A percentile compares a stretch with the other conserved stretches of the same genome.
Conservation (phyloP, 371 early-diverging fungal genomes). For the Mucor indicus region DNA sequence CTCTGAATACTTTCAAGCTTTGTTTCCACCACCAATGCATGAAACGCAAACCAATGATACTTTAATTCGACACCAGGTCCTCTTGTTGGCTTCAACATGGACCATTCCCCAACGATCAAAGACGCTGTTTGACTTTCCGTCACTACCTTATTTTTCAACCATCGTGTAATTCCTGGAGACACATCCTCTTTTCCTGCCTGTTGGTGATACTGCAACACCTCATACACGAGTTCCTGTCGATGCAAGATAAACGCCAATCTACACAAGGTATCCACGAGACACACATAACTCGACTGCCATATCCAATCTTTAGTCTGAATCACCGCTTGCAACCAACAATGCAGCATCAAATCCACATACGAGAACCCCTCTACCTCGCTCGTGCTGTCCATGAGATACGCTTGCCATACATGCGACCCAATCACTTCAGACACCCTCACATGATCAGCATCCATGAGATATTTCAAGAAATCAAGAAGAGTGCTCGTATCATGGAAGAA, state of each 20-base stretch:
- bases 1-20: too few relatives aligned
- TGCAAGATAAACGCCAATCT: slow-evolving; percentile 26
- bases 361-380: slow-evolving; percentile 40
- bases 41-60: slow-evolving; percentile 58
- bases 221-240: slow-evolving; percentile 21
- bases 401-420: slow-evolving; percentile 39
- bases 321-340: slow-evolving; percentile 43
- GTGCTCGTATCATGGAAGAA: slow-evolving; percentile 43
- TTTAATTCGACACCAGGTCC: slow-evolving; percentile 45
- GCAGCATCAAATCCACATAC: slow-evolving; percentile 41
- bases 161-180: slow-evolving; percentile 16
- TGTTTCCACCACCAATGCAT: slow-evolving; percentile 55
- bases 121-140: slow-evolving; percentile 37
- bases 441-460: slow-evolving; percentile 44
- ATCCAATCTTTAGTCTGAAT: slow-evolving; percentile 40
- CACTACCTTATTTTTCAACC: slow-evolving; percentile 33
- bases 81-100: slow-evolving; percentile 41
- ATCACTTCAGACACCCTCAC: slow-evolving; percentile 28
- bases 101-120: slow-evolving; percentile 55
- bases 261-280: slow-evolving; percentile 31
- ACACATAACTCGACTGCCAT: slow-evolving; percentile 31
- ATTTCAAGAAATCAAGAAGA: slow-evolving; percentile 29
- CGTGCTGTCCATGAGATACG: slow-evolving; percentile 34
- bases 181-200: slow-evolving; percentile 4
- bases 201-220: slow-evolving; percentile 29